Base-by-base conservation (phyloP, 768 basidiomycete genomes). In the Agrocybe pediades region DNA sequence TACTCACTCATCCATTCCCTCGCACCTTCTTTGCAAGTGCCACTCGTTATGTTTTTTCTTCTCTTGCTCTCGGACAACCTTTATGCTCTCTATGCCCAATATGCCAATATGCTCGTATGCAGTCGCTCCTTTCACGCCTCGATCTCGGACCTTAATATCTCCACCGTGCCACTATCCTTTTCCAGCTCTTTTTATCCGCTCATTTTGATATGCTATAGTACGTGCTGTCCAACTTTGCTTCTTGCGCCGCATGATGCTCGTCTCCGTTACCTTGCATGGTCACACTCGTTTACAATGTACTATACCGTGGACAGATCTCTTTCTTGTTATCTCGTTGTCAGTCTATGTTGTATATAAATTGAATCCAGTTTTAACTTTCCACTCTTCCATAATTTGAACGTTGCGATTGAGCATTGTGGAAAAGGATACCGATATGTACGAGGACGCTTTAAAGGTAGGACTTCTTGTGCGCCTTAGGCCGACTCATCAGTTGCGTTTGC, bases 51-150 rank as follows among this genome's bases (percentile, higher is more conserved):
- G 4, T 5, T 13, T 36, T 13, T 36, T 36, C n/a, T n/a, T 36
- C n/a, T 3, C 33, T 36, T n/a, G 3, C n/a, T 13, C 33, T 36
- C 11, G 33, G 13, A 6, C 25, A 27, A 40, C 11, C 33, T 50
- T 29, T 46, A 55, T 55, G 48, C 23, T 41, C 33, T 54, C 33
- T 36, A 36, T 36, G 33, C 29, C 15, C 29, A 36, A 36, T 36
- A 36, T 36, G 33, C 33, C 11, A 36, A 30, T 15, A 30, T 30
- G 29, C 29, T 15, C 29, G 15, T 15, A 30, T 30, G 6, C 29
- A 6, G 6, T 30, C 29, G 15, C 29, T 3, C 33, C 46, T 23
- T 21, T 17, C 43, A 39, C 47, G 36, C 44, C 26, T 27, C 51
- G 19, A 20, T 21, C 36, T 39, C 21, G 9, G n/a, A 16, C 25